Base-by-base conservation (phyloP, 257 asterid genomes). In the Fraxinus cuspidata region DNA sequence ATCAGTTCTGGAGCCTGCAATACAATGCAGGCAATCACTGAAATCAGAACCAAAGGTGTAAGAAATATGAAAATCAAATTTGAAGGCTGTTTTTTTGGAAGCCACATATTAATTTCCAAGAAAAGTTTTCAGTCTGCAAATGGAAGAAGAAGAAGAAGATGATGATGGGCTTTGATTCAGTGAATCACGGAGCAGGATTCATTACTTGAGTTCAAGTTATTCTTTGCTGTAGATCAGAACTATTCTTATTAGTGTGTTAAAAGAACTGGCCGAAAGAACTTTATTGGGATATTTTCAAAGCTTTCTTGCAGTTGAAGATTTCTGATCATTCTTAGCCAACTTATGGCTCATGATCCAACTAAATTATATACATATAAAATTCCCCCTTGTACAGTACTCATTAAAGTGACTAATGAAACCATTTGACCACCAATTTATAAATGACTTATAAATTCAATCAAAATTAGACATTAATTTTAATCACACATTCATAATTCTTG, bases 201-300 rank as follows among this genome's bases (percentile, higher is more conserved):
- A 76, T 84, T 84, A 47, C 88, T 81, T 81, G 75, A 40, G 27
- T 63, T 16, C 67, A 79, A 70, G 76, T 72, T 84, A 84, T 84
- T 78, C 88, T 75, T 84, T 84, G 82, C 84, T 72, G 83, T 74
- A 75, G 32, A 13, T 1, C 15, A 49, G 80, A 44, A 69, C 60
- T 81, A 79, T 79, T 84, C 88, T 66, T 19, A 68, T 58, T 60
- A 69, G 47, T 4, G 53, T 40, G 63, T 23, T 32, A 73, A 78
- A 71, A 84, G 11, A 63, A 23, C 16, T 58, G 74, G 40, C 71
- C 51, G 74, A 63, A 84, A 78, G 69, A 63, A 63, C 34, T 63
- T 23, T 63, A 63, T 63, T 1, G 69, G 34, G 69, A 63, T 23
- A 35, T 12, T 63, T 27, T 27, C 32, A 3, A 5, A 34, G 66